phyloP scores from a whole-genome alignment of 2,329 filamentous ascomycete genomes.

The Tolypocladium endophyticum region DNA sequence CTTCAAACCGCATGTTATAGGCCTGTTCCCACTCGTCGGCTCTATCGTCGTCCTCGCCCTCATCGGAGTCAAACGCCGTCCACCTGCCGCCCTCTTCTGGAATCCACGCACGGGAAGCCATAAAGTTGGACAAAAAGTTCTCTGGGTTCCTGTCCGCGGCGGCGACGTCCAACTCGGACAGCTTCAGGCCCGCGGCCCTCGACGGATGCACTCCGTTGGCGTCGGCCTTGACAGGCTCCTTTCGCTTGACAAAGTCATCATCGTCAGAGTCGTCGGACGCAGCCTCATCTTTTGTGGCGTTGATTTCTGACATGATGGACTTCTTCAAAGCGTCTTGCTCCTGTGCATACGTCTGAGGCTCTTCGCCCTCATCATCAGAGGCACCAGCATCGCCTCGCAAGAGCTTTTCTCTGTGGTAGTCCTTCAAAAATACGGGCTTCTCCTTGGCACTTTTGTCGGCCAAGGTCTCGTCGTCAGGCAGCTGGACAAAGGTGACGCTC shows the following conservation, averaged over 20 bases:
- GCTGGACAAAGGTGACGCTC: constrained; percentile 65
- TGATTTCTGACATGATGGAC: constrained; percentile 69
- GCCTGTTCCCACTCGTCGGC: constrained; percentile 86
- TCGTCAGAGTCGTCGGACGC: constrained; percentile 43
- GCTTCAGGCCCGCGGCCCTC: constrained; percentile 32
- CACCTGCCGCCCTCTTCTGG: constrained; percentile 55
- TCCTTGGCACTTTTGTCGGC: constrained; percentile 49
- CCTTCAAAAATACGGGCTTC: constrained; percentile 74
- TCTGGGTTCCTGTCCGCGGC: constrained; percentile 84
- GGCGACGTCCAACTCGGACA: constrained; percentile 54
- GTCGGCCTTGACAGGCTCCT: constrained; percentile 36
- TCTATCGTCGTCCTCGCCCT: constrained; percentile 68
- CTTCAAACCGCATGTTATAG: constrained; percentile 94
- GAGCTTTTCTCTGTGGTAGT: constrained; percentile 91
- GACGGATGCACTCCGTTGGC: constrained; percentile 46
- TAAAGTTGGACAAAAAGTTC: constrained; percentile 86
- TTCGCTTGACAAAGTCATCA: constrained; percentile 64
- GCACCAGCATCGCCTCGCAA: constrained; percentile 57
- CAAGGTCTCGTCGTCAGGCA: constrained; percentile 40
- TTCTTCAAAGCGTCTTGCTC: constrained; percentile 79
- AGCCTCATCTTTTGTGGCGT: constrained; percentile 42
- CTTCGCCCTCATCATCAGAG: constrained; percentile 45
- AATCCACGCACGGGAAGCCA: constrained; percentile 86
- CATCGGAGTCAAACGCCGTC: constrained; percentile 84
- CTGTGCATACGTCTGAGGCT: constrained; percentile 66